Evolutionary conservation across 805 yeast species (phyloP), one percentile per base, ranked within the genome.

Genomic region (Cephaloascus albidus): DNA sequence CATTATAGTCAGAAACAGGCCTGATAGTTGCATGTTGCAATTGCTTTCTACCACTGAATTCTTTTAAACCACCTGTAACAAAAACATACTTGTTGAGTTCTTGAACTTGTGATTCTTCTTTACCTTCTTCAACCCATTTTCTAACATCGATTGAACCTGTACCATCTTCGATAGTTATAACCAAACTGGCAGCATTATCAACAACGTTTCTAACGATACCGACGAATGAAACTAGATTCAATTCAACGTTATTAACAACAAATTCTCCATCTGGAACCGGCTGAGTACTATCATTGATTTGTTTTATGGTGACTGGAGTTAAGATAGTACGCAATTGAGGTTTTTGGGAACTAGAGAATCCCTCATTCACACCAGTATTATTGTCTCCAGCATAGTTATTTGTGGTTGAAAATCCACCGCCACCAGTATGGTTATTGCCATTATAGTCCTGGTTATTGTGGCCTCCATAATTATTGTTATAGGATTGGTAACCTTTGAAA

Each of bases 281-380:
- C 42, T 76, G 85, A 14, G 69, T 63, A 3, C 84, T 71, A 39
- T 80, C 85, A 42, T 72, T 64, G 43, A 84, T 69, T 56, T 81
- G 85, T 52, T 81, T 83, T 49, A 84, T 76, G 1, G 94, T 83
- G 10, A 82, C 87, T 2, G 94, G 89, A 1, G 71, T 72, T 18
- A 75, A 50, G 10, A 65, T 60, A 48, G 55, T 53, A 50, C 64
- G 49, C 43, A 60, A 41, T 45, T 55, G 55, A 40, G 58, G 38
- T 49, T 46, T 39, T 36, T 46, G 20, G 10, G 28, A 23, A 6
- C 28, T 12, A 23, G 10, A 6, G 12, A 23, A 23, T 23, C 10
- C 6, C 10, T 23, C 28, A 23, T 6, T 8, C 10, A 23, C 6
- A 23, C 28, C 28, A 23, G 10, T 12, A 23, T 23, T 23, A 23